A percentile compares a stretch with the other conserved stretches of the same genome.
Evolutionary conservation across 768 basidiomycete genomes (phyloP).

Genomic region (Kwoniella dejecticola): DNA sequence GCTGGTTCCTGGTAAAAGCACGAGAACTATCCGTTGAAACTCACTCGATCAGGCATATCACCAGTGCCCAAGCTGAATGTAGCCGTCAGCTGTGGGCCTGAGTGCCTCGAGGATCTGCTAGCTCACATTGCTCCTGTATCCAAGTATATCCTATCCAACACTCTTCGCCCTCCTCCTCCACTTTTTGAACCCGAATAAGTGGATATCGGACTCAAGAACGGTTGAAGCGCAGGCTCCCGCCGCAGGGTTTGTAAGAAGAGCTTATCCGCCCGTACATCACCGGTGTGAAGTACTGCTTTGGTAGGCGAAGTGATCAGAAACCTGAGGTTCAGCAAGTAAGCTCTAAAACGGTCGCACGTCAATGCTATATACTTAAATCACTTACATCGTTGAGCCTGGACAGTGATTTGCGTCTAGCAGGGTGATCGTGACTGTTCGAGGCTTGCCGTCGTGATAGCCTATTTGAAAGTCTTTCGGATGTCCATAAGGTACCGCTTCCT

Average conservation of each 20-base stretch:
- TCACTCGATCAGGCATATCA: constrained; percentile 53
- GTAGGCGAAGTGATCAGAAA: constrained; percentile 68
- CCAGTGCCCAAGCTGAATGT: constrained; percentile 48
- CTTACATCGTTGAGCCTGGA: constrained; percentile 88
- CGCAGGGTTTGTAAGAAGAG: constrained; percentile 71
- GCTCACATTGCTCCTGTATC: constrained; percentile 64
- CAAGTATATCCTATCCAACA: constrained; percentile 74
- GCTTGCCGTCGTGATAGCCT: constrained; percentile 59
- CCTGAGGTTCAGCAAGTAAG: constrained; percentile 59
- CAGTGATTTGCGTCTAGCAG: constrained; percentile 91
- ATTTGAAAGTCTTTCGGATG: constrained; percentile 68
- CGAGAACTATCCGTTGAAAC: constrained; percentile 3
- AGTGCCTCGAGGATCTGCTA: background rate
- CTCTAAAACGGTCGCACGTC: background rate
- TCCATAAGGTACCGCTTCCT: constrained; percentile 45
- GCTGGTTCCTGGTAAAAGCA: constrained; percentile 62
- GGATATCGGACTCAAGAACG: constrained; percentile 62
- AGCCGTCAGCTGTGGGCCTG: constrained; percentile 7
- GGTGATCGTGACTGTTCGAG: constrained; percentile 66
- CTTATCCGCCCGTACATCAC: constrained; percentile 86
- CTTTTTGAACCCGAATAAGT: constrained; percentile 24
- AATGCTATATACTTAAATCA: constrained; percentile 8
- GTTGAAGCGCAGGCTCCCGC: constrained; percentile 71
- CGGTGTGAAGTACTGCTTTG: constrained; percentile 85
- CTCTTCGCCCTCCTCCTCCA: constrained; percentile 42